These are phyloP conservation scores for Panaeolus papilionaceus DNA, from an alignment of 768 basidiomycete genomes.

Conservation along the genomic window DNA sequence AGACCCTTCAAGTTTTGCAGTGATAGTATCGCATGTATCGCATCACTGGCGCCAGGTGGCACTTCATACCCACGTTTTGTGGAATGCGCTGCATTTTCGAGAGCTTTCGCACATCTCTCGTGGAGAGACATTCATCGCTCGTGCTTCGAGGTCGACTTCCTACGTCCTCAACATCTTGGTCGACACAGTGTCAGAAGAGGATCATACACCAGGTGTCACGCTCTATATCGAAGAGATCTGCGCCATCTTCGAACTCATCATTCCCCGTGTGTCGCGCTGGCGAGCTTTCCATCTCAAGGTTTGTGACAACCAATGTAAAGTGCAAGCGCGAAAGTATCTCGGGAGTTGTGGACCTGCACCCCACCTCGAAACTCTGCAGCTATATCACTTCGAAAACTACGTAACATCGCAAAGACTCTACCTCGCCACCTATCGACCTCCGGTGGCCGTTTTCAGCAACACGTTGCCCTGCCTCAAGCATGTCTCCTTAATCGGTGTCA, in stretches of 20 bases:
- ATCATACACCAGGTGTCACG: constrained; percentile 55
- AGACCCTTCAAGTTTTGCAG: constrained; percentile 55
- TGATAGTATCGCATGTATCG: constrained; percentile 65
- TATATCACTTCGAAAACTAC: constrained; percentile 71
- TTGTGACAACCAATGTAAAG: constrained; percentile 64
- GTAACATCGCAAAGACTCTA: constrained; percentile 54
- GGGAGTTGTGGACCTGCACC: constrained; percentile 59
- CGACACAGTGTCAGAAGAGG: constrained; percentile 56
- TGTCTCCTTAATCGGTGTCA: constrained; percentile 69
- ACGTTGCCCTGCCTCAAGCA: constrained; percentile 56
- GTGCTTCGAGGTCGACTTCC: constrained; percentile 34
- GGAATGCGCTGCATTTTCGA: constrained; percentile 63
- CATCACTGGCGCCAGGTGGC: constrained; percentile 62
- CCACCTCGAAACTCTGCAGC: constrained; percentile 61
- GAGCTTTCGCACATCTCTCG: constrained; percentile 55
- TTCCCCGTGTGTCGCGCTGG: constrained; percentile 58
- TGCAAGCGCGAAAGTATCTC: constrained; percentile 54
- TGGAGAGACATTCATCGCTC: constrained; percentile 50
- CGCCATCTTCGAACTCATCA: constrained; percentile 49
- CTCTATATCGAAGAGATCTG: constrained; percentile 59
- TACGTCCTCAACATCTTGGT: constrained; percentile 59
- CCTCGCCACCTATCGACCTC: constrained; percentile 61
- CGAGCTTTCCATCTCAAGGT: constrained; percentile 66
- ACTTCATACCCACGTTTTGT: constrained; percentile 53
- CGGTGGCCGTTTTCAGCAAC: constrained; percentile 63